phyloP scores from a whole-genome alignment of 78 protist genomes.

The Dictyostelium intermedium region DNA sequence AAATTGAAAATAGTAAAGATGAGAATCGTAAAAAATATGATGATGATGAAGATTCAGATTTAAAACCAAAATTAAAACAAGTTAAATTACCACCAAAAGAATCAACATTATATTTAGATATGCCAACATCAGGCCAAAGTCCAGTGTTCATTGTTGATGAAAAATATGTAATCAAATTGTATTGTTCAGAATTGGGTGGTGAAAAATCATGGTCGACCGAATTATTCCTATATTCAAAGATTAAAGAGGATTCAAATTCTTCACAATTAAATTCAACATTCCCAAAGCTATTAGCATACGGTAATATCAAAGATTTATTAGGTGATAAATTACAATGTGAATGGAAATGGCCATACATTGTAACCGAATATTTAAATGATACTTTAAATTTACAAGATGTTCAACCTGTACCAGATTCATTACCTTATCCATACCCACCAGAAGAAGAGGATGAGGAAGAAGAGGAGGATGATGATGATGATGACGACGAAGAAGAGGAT shows the following conservation, averaged over 20 bases:
- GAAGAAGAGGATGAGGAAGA: background rate
- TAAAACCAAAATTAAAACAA: background rate
- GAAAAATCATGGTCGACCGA: constrained; percentile 27
- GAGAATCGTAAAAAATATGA: background rate
- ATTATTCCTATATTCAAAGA: background rate
- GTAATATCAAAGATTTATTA: background rate
- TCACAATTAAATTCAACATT: background rate
- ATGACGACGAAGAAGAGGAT: constrained; percentile 33
- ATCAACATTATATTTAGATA: background rate
- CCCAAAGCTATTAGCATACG: constrained; percentile 26
- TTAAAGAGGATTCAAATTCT: background rate
- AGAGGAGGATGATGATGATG: constrained; percentile 26
- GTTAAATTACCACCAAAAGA: background rate
- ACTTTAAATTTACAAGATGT: constrained; percentile 33
- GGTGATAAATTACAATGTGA: background rate
- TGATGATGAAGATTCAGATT: background rate
- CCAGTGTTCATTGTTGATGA: constrained; percentile 60
- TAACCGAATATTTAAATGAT: constrained; percentile 14
- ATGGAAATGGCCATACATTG: constrained; percentile 73
- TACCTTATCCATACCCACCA: constrained; percentile 58
- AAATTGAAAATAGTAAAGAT: background rate
- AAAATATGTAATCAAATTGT: constrained; percentile 55
- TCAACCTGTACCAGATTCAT: constrained; percentile 57
- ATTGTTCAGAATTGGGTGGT: constrained; percentile 64
- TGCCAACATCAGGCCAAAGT: constrained; percentile 45